Evolutionary conservation across 768 basidiomycete genomes (phyloP).

Genomic region (Boletus sp.): DNA sequence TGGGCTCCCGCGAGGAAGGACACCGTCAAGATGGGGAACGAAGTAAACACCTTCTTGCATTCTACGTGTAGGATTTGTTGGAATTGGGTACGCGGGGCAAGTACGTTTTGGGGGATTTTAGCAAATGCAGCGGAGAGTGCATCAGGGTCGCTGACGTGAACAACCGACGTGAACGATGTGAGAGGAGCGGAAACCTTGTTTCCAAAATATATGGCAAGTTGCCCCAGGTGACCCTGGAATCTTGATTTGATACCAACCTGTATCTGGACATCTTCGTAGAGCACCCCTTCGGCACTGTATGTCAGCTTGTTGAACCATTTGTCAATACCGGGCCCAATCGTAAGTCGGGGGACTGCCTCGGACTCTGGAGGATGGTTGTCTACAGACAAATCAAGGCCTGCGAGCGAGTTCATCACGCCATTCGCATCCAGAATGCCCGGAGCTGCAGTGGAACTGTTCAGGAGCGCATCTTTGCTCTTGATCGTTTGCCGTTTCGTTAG

Average conservation of each 20-base stretch:
- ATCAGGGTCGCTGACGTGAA: slow-evolving; percentile 69
- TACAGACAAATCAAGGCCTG: slow-evolving; percentile 71
- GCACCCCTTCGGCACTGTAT: slow-evolving; percentile 77
- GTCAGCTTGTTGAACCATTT: slow-evolving; percentile 87
- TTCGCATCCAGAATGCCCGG: slow-evolving; percentile 38
- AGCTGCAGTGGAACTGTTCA: slow-evolving; percentile 35
- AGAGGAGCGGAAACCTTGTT: slow-evolving; percentile 92
- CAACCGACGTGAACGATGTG: slow-evolving; percentile 82
- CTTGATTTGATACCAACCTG: slow-evolving; percentile 96
- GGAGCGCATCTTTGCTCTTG: slow-evolving; percentile 29
- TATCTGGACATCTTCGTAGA: slow-evolving; percentile 94
- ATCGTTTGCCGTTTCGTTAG: slow-evolving; percentile 51
- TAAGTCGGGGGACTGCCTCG: slow-evolving; percentile 48
- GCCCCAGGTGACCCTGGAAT: slow-evolving; percentile 92
- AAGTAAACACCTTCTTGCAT: slow-evolving; percentile 83
- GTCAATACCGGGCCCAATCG: slow-evolving; percentile 69
- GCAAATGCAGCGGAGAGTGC: slow-evolving; percentile 82
- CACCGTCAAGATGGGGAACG: slow-evolving; percentile 74
- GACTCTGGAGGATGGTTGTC: slow-evolving; percentile 17
- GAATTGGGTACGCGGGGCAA: slow-evolving; percentile 80
- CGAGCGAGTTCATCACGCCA: slow-evolving; percentile 70
- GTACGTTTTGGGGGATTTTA: slow-evolving; percentile 82
- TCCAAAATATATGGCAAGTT: slow-evolving; percentile 91
- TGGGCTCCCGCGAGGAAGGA: slow-evolving; percentile 93
- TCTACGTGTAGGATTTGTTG: slow-evolving; percentile 94